phyloP scores from a whole-genome alignment of 176 grass and related monocot species.

The Aegilops longissima region DNA sequence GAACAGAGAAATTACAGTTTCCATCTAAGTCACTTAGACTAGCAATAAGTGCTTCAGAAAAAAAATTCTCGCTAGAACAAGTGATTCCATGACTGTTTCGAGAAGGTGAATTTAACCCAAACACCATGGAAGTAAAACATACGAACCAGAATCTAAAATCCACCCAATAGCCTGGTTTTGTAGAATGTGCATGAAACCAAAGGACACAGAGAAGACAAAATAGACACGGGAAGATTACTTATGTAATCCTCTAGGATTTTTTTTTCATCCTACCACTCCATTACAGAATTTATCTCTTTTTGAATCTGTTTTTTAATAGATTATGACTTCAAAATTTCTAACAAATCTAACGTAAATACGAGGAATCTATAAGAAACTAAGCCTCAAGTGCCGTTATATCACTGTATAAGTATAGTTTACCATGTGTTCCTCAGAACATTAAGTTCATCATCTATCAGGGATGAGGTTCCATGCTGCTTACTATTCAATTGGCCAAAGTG shows the following conservation, averaged over 20 bases:
- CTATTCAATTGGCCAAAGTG: background rate
- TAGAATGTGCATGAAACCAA: background rate
- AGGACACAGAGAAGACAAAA: background rate
- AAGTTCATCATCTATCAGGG: background rate
- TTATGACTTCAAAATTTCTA: background rate
- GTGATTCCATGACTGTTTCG: background rate
- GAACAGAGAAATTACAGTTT: background rate
- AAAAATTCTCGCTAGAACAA: background rate
- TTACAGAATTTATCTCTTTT: no score
- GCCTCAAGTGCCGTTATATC: background rate
- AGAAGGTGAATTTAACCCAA: background rate
- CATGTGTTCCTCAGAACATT: background rate
- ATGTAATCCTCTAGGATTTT: background rate
- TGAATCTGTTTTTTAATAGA: background rate
- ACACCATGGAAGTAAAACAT: background rate
- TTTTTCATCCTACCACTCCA: no score
- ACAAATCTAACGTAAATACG: background rate
- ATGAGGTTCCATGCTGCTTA: background rate
- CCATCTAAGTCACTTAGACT: background rate
- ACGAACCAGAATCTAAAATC: background rate
- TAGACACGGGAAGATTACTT: background rate
- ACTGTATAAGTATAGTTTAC: background rate
- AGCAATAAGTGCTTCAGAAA: conserved; percentile 6
- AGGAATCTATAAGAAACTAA: background rate
- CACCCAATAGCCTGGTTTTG: background rate